phyloP scores from a whole-genome alignment of 495 filamentous ascomycete species.

The Penicillium paxilli region DNA sequence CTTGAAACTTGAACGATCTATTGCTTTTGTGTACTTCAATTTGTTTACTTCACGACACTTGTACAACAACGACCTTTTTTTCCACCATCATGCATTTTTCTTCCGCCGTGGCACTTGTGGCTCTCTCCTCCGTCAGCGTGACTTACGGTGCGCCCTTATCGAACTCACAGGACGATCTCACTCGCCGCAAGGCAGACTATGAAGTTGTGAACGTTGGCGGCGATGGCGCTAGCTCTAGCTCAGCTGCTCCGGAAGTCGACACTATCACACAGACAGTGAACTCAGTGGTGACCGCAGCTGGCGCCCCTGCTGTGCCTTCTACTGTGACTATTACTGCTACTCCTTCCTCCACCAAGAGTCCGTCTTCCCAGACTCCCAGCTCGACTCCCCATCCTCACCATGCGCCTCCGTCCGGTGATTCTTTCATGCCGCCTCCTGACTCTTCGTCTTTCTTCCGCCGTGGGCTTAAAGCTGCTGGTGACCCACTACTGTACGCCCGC shows the following conservation, averaged over 20 bases:
- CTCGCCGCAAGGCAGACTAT: constrained; percentile 38
- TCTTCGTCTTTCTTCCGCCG: constrained; percentile 20
- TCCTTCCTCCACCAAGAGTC: constrained; percentile 15
- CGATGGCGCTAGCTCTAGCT: constrained; percentile 23
- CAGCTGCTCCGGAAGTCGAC: constrained; percentile 21
- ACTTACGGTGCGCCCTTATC: constrained; percentile 35
- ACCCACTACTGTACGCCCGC: constrained; percentile 19
- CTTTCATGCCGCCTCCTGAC: constrained; percentile 12
- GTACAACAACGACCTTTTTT: neutral
- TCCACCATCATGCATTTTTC: constrained; percentile 35
- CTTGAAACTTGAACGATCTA: neutral
- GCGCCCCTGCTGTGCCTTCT: constrained; percentile 19
- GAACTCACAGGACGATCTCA: constrained; percentile 26
- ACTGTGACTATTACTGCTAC: constrained; percentile 35
- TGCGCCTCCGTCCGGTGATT: constrained; percentile 11
- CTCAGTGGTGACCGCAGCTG: constrained; percentile 19
- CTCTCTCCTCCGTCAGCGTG: constrained; percentile 30
- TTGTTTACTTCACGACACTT: neutral
- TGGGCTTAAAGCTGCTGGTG: constrained; percentile 20
- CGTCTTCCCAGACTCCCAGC: constrained; percentile 16
- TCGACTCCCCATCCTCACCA: constrained; percentile 14
- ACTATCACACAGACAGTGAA: constrained; percentile 36
- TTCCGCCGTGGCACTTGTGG: constrained; percentile 24
- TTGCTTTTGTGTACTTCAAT: constrained; percentile 1
- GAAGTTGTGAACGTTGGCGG: constrained; percentile 51